Conservation (phyloP, 2,329 filamentous ascomycete species). For the Biscogniauxia marginata region DNA sequence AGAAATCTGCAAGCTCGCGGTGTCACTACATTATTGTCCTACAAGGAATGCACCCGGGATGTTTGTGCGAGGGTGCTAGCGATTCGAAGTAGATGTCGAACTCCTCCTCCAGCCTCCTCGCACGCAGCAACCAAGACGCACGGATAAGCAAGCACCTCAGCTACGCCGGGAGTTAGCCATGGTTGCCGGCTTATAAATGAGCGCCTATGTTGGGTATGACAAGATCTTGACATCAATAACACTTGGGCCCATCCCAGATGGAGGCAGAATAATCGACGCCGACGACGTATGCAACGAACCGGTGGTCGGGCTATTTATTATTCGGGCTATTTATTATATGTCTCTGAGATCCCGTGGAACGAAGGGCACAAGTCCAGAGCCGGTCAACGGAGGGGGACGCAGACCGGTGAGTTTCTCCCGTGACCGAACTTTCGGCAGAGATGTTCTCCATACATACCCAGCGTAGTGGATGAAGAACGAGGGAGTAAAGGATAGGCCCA, state of each 20-base stretch:
- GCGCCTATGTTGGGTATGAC: neutral
- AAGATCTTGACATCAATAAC: neutral
- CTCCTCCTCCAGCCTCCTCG: neutral
- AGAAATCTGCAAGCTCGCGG: constrained; percentile 11
- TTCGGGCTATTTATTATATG: neutral
- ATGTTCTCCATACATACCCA: neutral
- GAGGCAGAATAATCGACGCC: too few species aligned
- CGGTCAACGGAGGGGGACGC: neutral
- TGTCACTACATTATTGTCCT: neutral
- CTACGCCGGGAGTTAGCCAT: neutral
- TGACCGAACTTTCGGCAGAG: neutral
- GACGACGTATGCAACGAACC: too few species aligned
- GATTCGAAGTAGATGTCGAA: neutral
- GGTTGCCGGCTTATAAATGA: neutral
- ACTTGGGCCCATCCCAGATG: neutral
- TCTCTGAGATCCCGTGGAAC: neutral
- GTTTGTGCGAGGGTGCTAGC: neutral
- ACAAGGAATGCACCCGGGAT: neutral
- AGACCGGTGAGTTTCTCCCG: neutral
- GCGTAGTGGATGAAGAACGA: neutral
- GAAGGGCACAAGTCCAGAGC: neutral
- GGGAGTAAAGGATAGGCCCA: neutral
- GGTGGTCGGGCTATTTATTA: too few species aligned
- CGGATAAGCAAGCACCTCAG: neutral
- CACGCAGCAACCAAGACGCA: neutral